A percentile compares a stretch with the other conserved stretches of the same genome.
Evolutionary conservation across 2,329 filamentous ascomycete species (phyloP).

Genomic region (Nothomitra cinnamomea): DNA sequence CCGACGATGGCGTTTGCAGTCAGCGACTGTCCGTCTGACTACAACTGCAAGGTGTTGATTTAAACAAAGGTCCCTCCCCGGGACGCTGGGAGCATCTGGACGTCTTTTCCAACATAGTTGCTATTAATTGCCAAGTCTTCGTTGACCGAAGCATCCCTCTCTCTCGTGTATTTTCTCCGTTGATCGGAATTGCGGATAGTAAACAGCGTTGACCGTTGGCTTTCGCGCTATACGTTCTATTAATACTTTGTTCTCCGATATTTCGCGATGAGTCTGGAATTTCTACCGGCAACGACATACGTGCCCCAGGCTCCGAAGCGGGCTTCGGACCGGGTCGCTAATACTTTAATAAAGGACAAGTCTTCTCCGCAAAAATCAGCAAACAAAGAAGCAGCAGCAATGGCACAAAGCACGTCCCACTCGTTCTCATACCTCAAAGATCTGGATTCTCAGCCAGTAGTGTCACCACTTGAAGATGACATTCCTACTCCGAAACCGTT

Average conservation of each 20-base stretch:
- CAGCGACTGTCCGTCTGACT: not conserved
- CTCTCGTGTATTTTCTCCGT: not conserved
- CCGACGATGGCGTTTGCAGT: too few species aligned
- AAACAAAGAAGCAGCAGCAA: conserved; percentile 8
- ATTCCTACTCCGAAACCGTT: conserved; percentile 56
- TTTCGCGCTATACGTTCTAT: not conserved
- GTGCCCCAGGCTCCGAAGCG: conserved; percentile 31
- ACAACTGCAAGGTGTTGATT: not conserved
- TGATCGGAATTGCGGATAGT: not conserved
- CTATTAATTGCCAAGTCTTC: not conserved
- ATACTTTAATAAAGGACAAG: conserved; percentile 38
- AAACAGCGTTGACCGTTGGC: conserved; percentile 1
- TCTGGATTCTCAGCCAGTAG: conserved; percentile 10
- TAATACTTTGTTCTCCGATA: not conserved
- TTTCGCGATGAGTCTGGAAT: not conserved
- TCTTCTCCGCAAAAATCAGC: not conserved
- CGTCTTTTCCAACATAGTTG: not conserved
- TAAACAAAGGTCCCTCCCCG: not conserved
- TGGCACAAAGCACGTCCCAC: conserved; percentile 7
- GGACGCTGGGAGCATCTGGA: not conserved
- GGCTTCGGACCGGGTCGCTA: conserved; percentile 40
- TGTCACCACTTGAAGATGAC: conserved; percentile 34
- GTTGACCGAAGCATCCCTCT: not conserved
- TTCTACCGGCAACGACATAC: conserved; percentile 32
- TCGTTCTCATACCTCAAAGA: conserved; percentile 7